Conservation (phyloP, 2,329 filamentous ascomycete species). For the Cyclaneusma minus region DNA sequence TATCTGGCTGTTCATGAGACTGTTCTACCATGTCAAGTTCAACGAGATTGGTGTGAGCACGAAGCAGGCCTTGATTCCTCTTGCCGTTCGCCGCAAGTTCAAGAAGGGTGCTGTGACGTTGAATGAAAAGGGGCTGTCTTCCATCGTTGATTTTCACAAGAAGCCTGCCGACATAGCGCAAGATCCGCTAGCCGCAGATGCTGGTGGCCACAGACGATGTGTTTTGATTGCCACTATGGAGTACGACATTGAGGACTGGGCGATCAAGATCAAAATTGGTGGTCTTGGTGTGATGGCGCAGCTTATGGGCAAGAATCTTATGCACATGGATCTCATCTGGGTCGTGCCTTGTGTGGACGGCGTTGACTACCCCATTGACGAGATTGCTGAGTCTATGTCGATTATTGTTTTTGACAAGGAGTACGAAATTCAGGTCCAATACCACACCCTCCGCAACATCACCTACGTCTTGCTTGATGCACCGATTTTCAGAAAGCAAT, state of each 20-base stretch:
- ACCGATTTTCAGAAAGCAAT: conserved; percentile 50
- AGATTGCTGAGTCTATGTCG: conserved; percentile 40
- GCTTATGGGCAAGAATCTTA: conserved; percentile 49
- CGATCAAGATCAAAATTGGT: conserved; percentile 54
- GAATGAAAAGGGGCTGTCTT: conserved; percentile 17
- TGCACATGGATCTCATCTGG: conserved; percentile 48
- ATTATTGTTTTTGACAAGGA: conserved; percentile 42
- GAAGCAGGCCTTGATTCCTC: conserved; percentile 25
- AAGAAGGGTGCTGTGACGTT: conserved; percentile 14
- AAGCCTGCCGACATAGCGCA: conserved; percentile 2
- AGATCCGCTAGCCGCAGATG: conserved; percentile 4
- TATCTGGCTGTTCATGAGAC: conserved; percentile 40
- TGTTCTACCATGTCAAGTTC: conserved; percentile 38
- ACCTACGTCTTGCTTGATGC: conserved; percentile 52
- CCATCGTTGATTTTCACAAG: conserved; percentile 17
- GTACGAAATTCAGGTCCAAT: conserved; percentile 46
- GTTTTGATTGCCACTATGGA: conserved; percentile 55
- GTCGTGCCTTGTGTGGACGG: conserved; percentile 44
- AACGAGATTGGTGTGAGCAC: conserved; percentile 39
- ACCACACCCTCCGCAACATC: conserved; percentile 45
- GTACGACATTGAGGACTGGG: conserved; percentile 55
- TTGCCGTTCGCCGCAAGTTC: conserved; percentile 20
- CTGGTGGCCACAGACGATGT: conserved; percentile 24
- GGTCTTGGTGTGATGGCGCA: conserved; percentile 55
- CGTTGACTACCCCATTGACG: conserved; percentile 44